phyloP scores from a whole-genome alignment of 305 asterid species.

The Fraxinus xanthoxyloides region DNA sequence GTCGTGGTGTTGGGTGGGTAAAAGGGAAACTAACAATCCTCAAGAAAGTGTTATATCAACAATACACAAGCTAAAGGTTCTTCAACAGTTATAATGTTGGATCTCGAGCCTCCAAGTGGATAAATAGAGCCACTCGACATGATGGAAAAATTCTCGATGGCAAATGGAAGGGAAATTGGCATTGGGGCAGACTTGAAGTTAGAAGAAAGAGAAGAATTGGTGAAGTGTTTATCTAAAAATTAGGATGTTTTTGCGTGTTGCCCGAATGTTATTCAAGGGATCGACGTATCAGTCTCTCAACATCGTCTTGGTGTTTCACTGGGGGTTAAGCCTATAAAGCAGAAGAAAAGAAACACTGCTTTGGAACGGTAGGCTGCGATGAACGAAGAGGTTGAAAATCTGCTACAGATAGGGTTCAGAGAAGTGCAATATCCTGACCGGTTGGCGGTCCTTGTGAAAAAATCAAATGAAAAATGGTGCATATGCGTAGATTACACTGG shows the following conservation, averaged over 20 bases:
- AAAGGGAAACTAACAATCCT: not conserved
- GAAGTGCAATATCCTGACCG: not conserved
- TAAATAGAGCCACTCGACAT: too few relatives aligned
- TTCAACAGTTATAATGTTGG: too few relatives aligned
- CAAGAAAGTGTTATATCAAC: too few relatives aligned
- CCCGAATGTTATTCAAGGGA: not conserved
- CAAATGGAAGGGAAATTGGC: not conserved
- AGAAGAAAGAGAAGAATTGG: not conserved
- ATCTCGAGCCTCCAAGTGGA: too few relatives aligned
- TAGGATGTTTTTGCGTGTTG: not conserved
- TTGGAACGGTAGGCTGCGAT: not conserved
- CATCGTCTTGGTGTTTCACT: not conserved
- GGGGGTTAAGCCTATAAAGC: not conserved
- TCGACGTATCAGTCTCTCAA: not conserved
- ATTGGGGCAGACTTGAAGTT: not conserved
- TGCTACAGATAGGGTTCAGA: not conserved
- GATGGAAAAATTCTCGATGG: too few relatives aligned
- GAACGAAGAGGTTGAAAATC: too few relatives aligned
- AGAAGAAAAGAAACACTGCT: not conserved
- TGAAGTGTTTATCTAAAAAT: not conserved
- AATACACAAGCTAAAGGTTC: too few relatives aligned
- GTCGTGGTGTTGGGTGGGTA: not conserved
- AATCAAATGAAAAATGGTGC: not conserved
- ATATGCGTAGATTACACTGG: not conserved
- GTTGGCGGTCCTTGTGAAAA: not conserved